These are phyloP conservation scores for Panicum virgatum DNA, from an alignment of 202 grass and related monocot genomes.

Conservation along the genomic window DNA sequence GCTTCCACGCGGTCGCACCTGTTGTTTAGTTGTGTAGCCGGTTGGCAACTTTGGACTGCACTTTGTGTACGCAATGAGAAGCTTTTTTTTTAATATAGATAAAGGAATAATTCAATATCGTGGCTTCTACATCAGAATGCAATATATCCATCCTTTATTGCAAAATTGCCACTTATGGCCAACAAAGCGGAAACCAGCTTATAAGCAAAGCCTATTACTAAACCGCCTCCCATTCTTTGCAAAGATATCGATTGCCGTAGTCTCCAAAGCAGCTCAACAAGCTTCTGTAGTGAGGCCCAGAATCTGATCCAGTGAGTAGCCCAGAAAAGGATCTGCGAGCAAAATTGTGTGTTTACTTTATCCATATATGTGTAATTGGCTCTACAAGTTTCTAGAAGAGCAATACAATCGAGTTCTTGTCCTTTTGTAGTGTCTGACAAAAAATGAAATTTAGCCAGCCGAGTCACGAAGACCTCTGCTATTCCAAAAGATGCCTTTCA, in stretches of 20 bases:
- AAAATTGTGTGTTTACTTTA: neutral
- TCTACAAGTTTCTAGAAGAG: too few species aligned
- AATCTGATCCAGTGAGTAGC: neutral
- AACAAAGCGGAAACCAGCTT: neutral
- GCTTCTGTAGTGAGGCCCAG: neutral
- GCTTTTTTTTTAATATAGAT: neutral
- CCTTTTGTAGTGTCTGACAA: too few species aligned
- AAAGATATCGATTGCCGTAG: neutral
- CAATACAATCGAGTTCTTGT: too few species aligned
- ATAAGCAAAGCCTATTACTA: neutral
- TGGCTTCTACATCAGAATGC: neutral
- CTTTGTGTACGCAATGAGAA: slow-evolving; percentile 3
- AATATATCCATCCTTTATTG: neutral
- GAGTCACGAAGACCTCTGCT: neutral
- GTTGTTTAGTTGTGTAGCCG: neutral
- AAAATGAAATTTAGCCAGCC: too few species aligned
- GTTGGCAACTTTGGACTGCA: neutral
- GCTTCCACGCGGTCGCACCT: slow-evolving; percentile 9
- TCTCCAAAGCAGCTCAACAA: neutral
- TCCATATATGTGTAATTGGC: too few species aligned
- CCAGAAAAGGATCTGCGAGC: too few species aligned
- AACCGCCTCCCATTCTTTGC: neutral
- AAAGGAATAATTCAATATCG: neutral
- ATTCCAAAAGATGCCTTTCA: neutral
- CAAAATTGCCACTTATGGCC: too few species aligned